Percentiles rank a stretch among this genome's conserved stretches.
phyloP scores from a whole-genome alignment of 179 eudicot genomes.

The Beta macrorhiza region DNA sequence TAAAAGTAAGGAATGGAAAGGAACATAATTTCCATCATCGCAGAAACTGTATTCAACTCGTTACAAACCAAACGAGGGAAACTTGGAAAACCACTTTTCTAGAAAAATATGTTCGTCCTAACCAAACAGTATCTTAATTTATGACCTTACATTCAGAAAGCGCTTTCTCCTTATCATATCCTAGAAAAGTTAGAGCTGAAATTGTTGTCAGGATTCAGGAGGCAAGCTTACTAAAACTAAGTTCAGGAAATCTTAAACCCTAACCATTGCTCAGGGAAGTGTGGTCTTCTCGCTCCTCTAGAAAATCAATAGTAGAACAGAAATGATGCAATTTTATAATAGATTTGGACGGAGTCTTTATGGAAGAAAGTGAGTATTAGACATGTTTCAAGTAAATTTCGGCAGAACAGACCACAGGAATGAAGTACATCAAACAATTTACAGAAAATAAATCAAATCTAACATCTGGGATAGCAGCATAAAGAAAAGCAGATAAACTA shows the following conservation, averaged over 20 bases:
- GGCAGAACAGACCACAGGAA: neutral
- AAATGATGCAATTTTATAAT: neutral
- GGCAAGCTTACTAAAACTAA: no score
- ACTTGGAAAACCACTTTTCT: no score
- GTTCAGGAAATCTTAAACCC: no score
- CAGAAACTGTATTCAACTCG: no score
- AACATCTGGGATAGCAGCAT: neutral
- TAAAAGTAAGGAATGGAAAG: no score
- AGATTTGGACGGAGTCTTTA: neutral
- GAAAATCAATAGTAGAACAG: neutral
- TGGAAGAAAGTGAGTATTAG: neutral
- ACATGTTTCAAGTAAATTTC: neutral
- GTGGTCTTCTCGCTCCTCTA: neutral
- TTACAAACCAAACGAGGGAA: no score
- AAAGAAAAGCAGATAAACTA: neutral
- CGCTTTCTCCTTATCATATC: neutral
- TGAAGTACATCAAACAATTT: neutral
- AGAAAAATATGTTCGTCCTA: no score
- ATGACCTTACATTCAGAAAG: neutral
- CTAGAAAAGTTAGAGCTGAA: neutral
- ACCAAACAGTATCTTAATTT: neutral
- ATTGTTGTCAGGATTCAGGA: neutral
- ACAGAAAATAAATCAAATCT: neutral
- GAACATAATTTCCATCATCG: no score
- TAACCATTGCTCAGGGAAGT: neutral